phyloP scores from a whole-genome alignment of 805 yeast species.

The Danielia reshetovae region DNA sequence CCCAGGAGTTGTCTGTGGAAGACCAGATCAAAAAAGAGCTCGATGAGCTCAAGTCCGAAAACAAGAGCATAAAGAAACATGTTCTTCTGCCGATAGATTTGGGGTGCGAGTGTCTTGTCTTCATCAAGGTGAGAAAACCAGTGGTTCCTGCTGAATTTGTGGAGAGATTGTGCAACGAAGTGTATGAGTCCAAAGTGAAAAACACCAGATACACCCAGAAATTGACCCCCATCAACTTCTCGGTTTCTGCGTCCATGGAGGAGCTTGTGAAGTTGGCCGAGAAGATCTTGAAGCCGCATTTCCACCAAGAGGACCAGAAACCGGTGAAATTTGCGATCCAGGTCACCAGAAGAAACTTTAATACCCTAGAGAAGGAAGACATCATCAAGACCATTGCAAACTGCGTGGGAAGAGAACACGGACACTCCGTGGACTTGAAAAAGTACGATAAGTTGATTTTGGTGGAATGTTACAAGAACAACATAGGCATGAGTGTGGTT shows the following conservation, averaged over 20 bases:
- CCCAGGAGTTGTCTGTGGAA: conserved; percentile 56
- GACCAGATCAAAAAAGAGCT: conserved; percentile 71
- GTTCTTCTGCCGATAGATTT: conserved; percentile 57
- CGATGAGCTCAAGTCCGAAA: conserved; percentile 50
- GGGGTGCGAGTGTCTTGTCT: conserved; percentile 80
- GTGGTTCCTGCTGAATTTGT: conserved; percentile 75
- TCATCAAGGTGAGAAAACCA: conserved; percentile 76
- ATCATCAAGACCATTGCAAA: conserved; percentile 71
- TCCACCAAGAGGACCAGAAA: conserved; percentile 46
- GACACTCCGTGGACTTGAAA: conserved; percentile 78
- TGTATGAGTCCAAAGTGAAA: conserved; percentile 47
- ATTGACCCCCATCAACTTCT: conserved; percentile 71
- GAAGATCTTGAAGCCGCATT: conserved; percentile 62
- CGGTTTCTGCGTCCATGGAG: conserved; percentile 67
- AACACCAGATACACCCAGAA: conserved; percentile 73
- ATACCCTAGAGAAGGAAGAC: conserved; percentile 64
- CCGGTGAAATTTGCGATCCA: conserved; percentile 71
- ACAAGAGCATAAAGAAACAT: conserved; percentile 37
- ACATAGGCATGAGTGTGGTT: conserved; percentile 84
- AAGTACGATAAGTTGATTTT: conserved; percentile 72
- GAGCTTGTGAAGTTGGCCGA: conserved; percentile 61
- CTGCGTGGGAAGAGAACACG: conserved; percentile 62
- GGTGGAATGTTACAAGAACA: conserved; percentile 85
- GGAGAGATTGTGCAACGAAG: conserved; percentile 56
- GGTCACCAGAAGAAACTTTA: conserved; percentile 74